Conservation (phyloP, 352 stramenopile species). For the Pythium coloratum region DNA sequence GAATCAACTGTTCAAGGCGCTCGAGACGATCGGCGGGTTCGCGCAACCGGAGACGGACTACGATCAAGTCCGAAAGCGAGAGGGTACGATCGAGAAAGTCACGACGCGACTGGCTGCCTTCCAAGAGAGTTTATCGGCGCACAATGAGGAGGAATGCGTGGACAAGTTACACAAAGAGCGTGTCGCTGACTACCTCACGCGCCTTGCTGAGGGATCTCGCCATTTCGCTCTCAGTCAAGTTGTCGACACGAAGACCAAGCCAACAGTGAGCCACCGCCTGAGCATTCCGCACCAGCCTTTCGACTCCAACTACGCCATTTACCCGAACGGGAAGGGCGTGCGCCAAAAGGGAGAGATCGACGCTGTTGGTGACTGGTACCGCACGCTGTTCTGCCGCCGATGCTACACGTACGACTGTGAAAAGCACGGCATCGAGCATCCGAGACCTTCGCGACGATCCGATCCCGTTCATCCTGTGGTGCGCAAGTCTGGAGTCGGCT, state of each 20-base stretch:
- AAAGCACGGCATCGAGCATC: conserved; percentile 82
- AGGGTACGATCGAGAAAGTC: conserved; percentile 25
- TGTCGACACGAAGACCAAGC: neutral
- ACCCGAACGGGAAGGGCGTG: conserved; percentile 35
- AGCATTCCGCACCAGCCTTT: conserved; percentile 14
- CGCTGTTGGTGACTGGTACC: conserved; percentile 73
- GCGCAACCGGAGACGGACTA: conserved; percentile 47
- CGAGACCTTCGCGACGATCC: conserved; percentile 39
- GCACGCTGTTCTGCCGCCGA: conserved; percentile 86
- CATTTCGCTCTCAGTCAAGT: neutral
- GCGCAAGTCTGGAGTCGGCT: conserved; percentile 23
- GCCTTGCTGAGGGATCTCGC: neutral
- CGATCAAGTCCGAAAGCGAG: conserved; percentile 40
- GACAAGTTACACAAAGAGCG: neutral
- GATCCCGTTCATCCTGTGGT: conserved; percentile 68
- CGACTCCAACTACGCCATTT: conserved; percentile 49
- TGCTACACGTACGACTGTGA: conserved; percentile 92
- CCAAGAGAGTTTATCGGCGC: neutral
- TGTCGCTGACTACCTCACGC: neutral
- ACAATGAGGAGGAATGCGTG: neutral
- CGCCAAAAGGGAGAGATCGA: conserved; percentile 47
- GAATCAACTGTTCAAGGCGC: conserved; percentile 47
- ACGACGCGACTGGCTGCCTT: conserved; percentile 29
- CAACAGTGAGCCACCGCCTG: neutral
- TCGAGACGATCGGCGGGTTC: conserved; percentile 37